Evolutionary conservation across 2,329 filamentous ascomycete species (phyloP).

Genomic region (Botrytis hyacinthi): DNA sequence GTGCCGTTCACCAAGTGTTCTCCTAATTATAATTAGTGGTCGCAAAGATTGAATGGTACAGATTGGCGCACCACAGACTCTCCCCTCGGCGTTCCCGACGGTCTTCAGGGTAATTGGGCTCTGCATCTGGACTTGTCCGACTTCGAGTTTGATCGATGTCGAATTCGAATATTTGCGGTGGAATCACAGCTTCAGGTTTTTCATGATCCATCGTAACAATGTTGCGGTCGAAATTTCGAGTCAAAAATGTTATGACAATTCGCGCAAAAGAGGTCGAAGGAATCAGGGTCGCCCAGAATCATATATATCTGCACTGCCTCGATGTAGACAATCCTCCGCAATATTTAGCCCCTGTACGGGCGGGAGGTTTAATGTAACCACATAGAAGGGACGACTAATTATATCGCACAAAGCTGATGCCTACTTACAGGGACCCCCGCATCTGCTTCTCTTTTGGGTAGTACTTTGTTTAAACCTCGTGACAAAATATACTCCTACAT

Average conservation of each 20-base stretch:
- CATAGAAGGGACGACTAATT: conserved; percentile 10
- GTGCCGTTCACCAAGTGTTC: conserved; percentile 43
- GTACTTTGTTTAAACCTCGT: conserved; percentile 9
- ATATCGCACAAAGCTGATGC: conserved; percentile 18
- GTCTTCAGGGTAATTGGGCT: conserved; percentile 31
- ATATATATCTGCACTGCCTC: conserved; percentile 21
- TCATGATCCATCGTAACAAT: conserved; percentile 34
- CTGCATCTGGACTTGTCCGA: conserved; percentile 29
- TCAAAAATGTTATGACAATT: background rate
- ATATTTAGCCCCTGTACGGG: conserved; percentile 13
- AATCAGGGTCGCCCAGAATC: conserved; percentile 5
- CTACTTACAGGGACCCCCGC: conserved; percentile 3
- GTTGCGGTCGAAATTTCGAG: background rate
- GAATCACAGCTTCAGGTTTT: conserved; percentile 33
- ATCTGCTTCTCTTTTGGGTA: background rate
- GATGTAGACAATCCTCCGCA: conserved; percentile 18
- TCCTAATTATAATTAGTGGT: conserved; percentile 36
- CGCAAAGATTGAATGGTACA: background rate
- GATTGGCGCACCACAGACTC: conserved; percentile 32
- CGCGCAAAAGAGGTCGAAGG: conserved; percentile 2
- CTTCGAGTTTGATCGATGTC: conserved; percentile 24
- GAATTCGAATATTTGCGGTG: conserved; percentile 33
- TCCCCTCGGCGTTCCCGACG: conserved; percentile 33
- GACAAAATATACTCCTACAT: background rate
- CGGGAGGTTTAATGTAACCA: conserved; percentile 18